Base-by-base conservation (phyloP, 1,139 yeast genomes). In the Kurtzmaniella quercitrusa region DNA sequence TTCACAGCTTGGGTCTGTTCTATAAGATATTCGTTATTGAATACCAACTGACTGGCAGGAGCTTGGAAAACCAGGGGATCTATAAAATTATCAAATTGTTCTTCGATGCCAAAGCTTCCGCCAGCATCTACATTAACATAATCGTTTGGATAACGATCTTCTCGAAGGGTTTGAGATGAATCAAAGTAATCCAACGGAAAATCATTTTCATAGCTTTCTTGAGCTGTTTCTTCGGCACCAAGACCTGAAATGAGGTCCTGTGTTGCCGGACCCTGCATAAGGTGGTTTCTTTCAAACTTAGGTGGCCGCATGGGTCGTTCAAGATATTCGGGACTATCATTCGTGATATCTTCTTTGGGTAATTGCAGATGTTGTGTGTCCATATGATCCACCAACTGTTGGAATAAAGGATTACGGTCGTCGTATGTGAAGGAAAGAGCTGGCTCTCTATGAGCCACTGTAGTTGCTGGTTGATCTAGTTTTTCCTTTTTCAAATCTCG, bases 401-500 rank as follows among this genome's bases (percentile, higher is more conserved):
- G 72, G 48, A 65, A 68, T 12, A 81, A 56, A 15, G 75, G 67
- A 30, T 59, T 53, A n/a, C 68, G 59, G 42, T 75, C 74, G 52
- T 77, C 80, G 51, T 74, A 83, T 22, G 65, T 59, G 58, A 85
- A 84, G 2, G 85, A 77, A 33, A 76, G 54, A 0, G 91, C 81
- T 0, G 91, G 88, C 47, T 82, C 88, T 42, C 66, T 58, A 16
- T 67, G 61, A 3, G 89, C 76, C 21, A 65, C 65, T 2, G 93
- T 83, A 0, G 91, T 82, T 2, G 88, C 74, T 3, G 63, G 61
- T 50, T 80, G 85, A 42, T 73, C 72, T 30, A 68, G 46, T 38
- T 67, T 61, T 54, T 91, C 97, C 56, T 88, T 83, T 61, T 89
- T 89, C 58, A 91, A 66, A 57, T 93, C 98, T 53, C 98, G 72